A percentile compares a stretch with the other conserved stretches of the same genome.
Conservation (phyloP, 768 basidiomycete species). For the Tremella fuciformis region DNA sequence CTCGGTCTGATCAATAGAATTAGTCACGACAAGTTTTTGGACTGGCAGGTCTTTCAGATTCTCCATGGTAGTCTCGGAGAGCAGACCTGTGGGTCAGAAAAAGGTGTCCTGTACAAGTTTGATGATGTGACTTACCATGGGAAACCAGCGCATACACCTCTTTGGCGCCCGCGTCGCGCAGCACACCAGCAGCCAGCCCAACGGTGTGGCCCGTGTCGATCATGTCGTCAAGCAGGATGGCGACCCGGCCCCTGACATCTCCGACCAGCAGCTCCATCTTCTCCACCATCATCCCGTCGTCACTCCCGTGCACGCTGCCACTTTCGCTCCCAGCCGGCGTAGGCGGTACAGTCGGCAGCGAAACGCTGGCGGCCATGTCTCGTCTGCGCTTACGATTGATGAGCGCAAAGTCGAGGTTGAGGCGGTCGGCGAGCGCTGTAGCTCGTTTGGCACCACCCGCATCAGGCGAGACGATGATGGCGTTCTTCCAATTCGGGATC, state of each 20-base stretch:
- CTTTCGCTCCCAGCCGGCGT: constrained; percentile 41
- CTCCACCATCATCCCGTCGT: constrained; percentile 31
- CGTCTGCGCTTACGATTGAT: constrained; percentile 97
- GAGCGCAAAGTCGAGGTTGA: constrained; percentile 95
- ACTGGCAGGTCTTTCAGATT: constrained; percentile 69
- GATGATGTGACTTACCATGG: constrained; percentile 57
- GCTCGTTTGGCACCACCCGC: constrained; percentile 98
- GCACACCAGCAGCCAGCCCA: constrained; percentile 81
- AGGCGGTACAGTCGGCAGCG: constrained; percentile 37
- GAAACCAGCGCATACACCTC: constrained; percentile 90
- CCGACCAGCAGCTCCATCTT: constrained; percentile 69
- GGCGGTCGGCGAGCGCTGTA: constrained; percentile 90
- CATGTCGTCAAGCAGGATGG: constrained; percentile 98
- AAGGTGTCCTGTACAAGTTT: background rate
- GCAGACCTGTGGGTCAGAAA: constrained; percentile 60
- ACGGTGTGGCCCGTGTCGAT: constrained; percentile 62
- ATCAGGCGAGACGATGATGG: constrained; percentile 96
- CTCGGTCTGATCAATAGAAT: constrained; percentile 85
- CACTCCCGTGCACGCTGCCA: constrained; percentile 23
- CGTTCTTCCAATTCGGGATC: constrained; percentile 71
- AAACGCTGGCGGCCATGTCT: constrained; percentile 33
- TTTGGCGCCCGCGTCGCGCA: constrained; percentile 80
- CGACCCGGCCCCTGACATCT: constrained; percentile 70
- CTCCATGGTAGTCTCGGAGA: constrained; percentile 82
- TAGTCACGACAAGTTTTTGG: constrained; percentile 95